Percentiles rank a stretch among this genome's conserved stretches.
phyloP scores from a whole-genome alignment of 257 asterid species.

The Salvia splendens region DNA sequence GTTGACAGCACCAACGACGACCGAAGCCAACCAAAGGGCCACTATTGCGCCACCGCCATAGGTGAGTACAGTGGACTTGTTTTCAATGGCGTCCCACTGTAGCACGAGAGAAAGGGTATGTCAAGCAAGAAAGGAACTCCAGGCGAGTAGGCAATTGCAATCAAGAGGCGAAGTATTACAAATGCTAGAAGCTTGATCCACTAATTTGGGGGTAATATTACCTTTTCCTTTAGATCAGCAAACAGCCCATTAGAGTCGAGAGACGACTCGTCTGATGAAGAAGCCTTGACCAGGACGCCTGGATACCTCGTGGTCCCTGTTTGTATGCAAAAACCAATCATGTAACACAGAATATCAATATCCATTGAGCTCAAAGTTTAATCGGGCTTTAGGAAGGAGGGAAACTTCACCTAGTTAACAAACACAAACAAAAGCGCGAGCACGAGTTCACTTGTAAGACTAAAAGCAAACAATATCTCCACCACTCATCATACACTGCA shows the following conservation, averaged over 20 bases:
- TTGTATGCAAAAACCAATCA: slow-evolving; percentile 21
- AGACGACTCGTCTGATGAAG: slow-evolving; percentile 78
- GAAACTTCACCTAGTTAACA: too few species aligned
- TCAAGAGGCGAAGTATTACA: neutral
- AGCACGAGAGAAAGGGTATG: neutral
- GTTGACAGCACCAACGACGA: slow-evolving; percentile 81
- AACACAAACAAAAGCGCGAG: too few species aligned
- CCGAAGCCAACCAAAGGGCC: slow-evolving; percentile 87
- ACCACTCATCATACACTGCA: too few species aligned
- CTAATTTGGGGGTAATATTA: slow-evolving; percentile 14
- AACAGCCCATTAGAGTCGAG: slow-evolving; percentile 65
- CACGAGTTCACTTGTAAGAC: too few species aligned
- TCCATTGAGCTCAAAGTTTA: too few species aligned
- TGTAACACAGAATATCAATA: slow-evolving; percentile 6
- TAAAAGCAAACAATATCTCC: too few species aligned
- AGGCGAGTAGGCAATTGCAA: neutral
- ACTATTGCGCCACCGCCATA: slow-evolving; percentile 93
- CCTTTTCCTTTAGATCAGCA: slow-evolving; percentile 86
- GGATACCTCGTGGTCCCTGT: slow-evolving; percentile 58
- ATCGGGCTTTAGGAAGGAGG: too few species aligned
- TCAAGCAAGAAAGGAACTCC: neutral
- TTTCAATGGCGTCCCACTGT: slow-evolving; percentile 95
- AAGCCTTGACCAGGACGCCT: slow-evolving; percentile 63
- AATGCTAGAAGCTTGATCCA: neutral
- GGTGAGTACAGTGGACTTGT: slow-evolving; percentile 77